Percentiles rank a stretch among this genome's conserved stretches.
Conservation (phyloP, 257 asterid genomes). For the Echium plantagineum region DNA sequence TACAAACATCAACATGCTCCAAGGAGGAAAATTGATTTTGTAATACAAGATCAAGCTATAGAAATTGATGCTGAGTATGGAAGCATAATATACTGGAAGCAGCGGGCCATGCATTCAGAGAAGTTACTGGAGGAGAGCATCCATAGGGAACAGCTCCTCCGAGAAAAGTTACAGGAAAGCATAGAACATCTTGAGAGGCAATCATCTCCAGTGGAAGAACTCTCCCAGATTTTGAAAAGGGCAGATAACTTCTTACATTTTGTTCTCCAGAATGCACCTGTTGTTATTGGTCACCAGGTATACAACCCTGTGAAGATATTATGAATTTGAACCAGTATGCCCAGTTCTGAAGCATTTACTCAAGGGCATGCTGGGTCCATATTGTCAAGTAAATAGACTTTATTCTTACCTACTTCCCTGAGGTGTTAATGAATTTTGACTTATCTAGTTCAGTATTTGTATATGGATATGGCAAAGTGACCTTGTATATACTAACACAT, state of each 20-base stretch:
- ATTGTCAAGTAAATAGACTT: no score
- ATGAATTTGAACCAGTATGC: background rate
- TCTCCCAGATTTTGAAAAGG: constrained; percentile 60
- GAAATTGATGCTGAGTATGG: constrained; percentile 65
- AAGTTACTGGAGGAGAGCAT: constrained; percentile 56
- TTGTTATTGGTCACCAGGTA: constrained; percentile 92
- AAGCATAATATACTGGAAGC: constrained; percentile 61
- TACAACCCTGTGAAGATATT: background rate
- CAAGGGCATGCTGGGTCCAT: background rate
- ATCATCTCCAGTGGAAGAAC: constrained; percentile 79
- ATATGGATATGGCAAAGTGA: no score
- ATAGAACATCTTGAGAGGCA: constrained; percentile 72
- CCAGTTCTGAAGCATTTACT: background rate
- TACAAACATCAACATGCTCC: constrained; percentile 46
- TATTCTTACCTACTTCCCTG: background rate
- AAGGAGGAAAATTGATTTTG: constrained; percentile 33
- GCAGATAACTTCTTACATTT: constrained; percentile 87
- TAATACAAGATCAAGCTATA: constrained; percentile 32
- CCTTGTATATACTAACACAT: no score
- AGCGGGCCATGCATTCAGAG: constrained; percentile 47
- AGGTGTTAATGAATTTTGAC: background rate
- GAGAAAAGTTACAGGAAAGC: constrained; percentile 68
- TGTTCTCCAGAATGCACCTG: constrained; percentile 85
- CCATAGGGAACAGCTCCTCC: constrained; percentile 39
- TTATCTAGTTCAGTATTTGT: no score